Base-by-base conservation (phyloP, 2,329 filamentous ascomycete species). In the Diaporthe caulivora region DNA sequence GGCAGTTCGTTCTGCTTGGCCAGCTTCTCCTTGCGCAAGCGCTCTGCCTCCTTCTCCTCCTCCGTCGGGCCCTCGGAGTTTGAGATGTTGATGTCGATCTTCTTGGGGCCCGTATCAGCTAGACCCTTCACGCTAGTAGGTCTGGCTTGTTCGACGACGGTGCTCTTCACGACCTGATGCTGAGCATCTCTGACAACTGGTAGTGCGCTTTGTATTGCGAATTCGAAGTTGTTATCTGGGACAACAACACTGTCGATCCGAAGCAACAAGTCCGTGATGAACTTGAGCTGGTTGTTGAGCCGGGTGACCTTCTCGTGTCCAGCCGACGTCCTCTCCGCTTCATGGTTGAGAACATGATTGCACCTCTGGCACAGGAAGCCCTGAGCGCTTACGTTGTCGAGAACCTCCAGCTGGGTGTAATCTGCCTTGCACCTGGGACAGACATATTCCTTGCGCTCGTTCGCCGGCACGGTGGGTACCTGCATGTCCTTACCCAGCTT, bases 401-500 rank as follows among this genome's bases (percentile, higher is more conserved):
- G 85, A 1, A 97, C 95, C 77, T 98, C 95, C 83, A 98, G 91
- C 76, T 93, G 90, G 3, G 95, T 97, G 90, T 94, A 99, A 81
- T 97, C 93, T 1, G 93, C 89, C 77, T 92, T 91, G 85, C 97
- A 99, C 72, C 91, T 89, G 42, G 89, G 86, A 83, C 97, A 99
- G 74, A 93, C 92, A 79, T 95, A 97, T 80, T 98, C 97, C 82
- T 98, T 98, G 82, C 95, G 93, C 83, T 98, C 96, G 72, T 90
- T 90, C 13, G 92, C 93, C 0, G 94, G 92, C 24, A 94, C 92
- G 21, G 94, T 94, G 73, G 94, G 92, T 21, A 92, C 92, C 83
- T 98, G 95, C 74, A 98, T 95, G 71, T 93, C 92, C 81, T 96
- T 95, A 77, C 95, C 95, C 78, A 98, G 91, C 72, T 92, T 93